Evolutionary conservation across 2,329 filamentous ascomycete genomes (phyloP).

Genomic region (Pseudogymnoascus sp.): DNA sequence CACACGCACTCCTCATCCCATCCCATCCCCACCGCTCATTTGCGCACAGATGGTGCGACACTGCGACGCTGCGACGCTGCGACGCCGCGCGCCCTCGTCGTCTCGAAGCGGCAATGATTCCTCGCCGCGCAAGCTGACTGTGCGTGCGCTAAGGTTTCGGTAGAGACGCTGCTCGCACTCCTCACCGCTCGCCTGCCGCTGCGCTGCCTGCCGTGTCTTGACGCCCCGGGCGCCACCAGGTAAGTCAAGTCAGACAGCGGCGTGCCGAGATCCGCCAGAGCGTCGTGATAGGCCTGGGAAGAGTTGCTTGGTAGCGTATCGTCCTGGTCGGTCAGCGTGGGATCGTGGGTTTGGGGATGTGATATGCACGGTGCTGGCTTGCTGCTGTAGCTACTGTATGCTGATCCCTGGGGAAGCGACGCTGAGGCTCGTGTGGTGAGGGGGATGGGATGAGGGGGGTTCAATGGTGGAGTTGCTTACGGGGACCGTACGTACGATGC

Average conservation of each 20-base stretch:
- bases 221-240: neutral
- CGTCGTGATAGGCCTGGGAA: neutral
- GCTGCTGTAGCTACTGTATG: neutral
- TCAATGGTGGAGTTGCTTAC: neutral
- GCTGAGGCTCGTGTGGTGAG: neutral
- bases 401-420: neutral
- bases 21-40: neutral
- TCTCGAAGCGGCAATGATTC: constrained; percentile 2
- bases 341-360: neutral
- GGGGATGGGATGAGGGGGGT: neutral
- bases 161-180: neutral
- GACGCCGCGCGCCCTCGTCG: neutral
- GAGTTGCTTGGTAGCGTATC: neutral
- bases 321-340: neutral
- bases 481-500: neutral
- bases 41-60: neutral
- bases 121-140: neutral
- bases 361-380: neutral
- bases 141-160: neutral
- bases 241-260: neutral
- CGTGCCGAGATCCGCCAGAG: neutral
- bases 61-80: neutral
- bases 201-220: neutral
- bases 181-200: neutral
- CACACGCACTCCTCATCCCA: neutral